Evolutionary conservation across 495 filamentous ascomycete genomes (phyloP).

Genomic region (Viridothelium virens): DNA sequence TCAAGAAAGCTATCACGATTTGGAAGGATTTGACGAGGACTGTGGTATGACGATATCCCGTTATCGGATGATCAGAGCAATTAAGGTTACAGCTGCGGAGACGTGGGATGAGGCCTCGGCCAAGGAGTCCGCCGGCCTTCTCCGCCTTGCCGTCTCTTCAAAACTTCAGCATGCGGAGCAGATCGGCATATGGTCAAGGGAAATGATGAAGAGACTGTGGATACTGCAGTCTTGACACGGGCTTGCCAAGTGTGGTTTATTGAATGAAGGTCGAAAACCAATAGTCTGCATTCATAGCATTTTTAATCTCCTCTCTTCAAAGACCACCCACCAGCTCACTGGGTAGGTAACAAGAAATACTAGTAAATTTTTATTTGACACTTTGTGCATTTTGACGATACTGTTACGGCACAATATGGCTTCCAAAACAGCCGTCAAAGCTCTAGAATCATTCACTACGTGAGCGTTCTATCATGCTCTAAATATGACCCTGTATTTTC

Average conservation of each 20-base stretch:
- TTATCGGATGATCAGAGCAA: neutral
- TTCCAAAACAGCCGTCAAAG: slow-evolving; percentile 16
- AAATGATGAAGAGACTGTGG: too few species aligned
- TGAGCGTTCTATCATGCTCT: neutral
- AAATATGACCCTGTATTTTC: neutral
- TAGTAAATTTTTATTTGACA: neutral
- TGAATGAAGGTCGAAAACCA: too few species aligned
- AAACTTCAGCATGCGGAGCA: too few species aligned
- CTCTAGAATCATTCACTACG: slow-evolving; percentile 18
- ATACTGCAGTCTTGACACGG: too few species aligned
- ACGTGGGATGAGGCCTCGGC: neutral
- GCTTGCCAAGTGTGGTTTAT: too few species aligned
- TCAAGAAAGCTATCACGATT: neutral
- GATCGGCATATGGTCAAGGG: too few species aligned
- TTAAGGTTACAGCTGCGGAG: neutral
- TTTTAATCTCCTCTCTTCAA: too few species aligned
- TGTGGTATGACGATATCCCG: neutral
- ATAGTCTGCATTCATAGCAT: too few species aligned
- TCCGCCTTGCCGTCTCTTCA: neutral
- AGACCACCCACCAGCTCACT: too few species aligned
- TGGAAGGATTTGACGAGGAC: neutral
- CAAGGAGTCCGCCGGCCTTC: neutral
- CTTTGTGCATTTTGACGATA: neutral
- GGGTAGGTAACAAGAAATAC: too few species aligned
- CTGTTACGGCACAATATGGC: slow-evolving; percentile 10